Conservation (phyloP, 805 yeast species). For the Saccharomycopsis sp. region DNA sequence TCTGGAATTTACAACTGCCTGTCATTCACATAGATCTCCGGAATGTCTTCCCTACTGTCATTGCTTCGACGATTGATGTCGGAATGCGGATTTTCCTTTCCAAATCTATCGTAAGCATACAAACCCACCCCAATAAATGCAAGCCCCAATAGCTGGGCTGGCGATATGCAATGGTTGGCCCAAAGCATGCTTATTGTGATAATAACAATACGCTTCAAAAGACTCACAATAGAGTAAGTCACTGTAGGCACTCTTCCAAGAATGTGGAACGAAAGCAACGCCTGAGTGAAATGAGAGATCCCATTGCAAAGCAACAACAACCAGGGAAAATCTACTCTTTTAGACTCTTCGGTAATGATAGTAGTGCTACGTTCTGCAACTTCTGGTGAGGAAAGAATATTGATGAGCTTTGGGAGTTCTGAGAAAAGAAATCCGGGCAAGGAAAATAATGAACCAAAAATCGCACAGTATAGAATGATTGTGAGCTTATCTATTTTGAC, state of each 20-base stretch:
- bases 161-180: constrained; percentile 38
- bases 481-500: constrained; percentile 60
- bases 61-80: constrained; percentile 19
- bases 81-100: constrained; percentile 24
- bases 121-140: constrained; percentile 50
- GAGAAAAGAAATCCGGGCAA: constrained; percentile 54
- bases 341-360: background rate
- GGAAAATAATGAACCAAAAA: constrained; percentile 59
- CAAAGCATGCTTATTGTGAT: constrained; percentile 57
- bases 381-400: background rate
- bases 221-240: constrained; percentile 71
- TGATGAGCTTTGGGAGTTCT: constrained; percentile 33
- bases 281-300: constrained; percentile 59
- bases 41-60: constrained; percentile 24
- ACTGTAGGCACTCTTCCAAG: constrained; percentile 67
- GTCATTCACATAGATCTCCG: constrained; percentile 8
- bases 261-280: constrained; percentile 67
- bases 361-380: background rate
- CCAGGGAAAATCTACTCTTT: constrained; percentile 31
- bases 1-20: background rate
- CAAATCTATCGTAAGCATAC: constrained; percentile 69
- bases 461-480: constrained; percentile 62
- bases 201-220: constrained; percentile 63
- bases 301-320: constrained; percentile 57
- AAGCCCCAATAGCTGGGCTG: constrained; percentile 45